Evolutionary conservation across 177 flowering plant genomes (phyloP).

Genomic region (Vitis hybrid): DNA sequence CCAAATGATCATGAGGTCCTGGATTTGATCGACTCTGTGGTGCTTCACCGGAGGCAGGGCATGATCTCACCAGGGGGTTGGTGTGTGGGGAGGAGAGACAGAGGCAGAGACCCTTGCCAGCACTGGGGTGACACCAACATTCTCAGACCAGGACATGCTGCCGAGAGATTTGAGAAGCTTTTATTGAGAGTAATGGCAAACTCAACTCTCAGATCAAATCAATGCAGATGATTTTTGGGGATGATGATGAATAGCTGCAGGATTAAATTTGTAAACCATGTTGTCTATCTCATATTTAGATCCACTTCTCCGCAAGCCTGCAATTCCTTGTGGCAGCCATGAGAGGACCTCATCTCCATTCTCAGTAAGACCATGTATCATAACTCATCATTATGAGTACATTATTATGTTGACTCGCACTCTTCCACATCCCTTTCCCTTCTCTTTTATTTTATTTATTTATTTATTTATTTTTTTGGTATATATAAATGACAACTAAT

Average conservation of each 20-base stretch:
- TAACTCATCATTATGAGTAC: too few relatives aligned
- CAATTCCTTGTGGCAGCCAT: background rate
- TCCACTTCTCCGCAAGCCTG: too few relatives aligned
- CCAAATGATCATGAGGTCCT: constrained; percentile 26
- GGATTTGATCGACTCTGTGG: constrained; percentile 30
- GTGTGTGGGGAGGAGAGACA: constrained; percentile 32
- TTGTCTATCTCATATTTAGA: too few relatives aligned
- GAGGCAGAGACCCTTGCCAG: constrained; percentile 12
- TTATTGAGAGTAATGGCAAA: constrained; percentile 18
- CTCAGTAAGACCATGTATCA: too few relatives aligned
- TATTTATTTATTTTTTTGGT: too few relatives aligned
- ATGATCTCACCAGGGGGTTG: constrained; percentile 42
- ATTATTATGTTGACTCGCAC: too few relatives aligned
- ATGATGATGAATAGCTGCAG: background rate
- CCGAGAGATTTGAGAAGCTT: constrained; percentile 28
- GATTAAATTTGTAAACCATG: too few relatives aligned
- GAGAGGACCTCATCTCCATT: too few relatives aligned
- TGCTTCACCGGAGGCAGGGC: constrained; percentile 24
- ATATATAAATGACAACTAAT: too few relatives aligned
- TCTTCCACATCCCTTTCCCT: too few relatives aligned
- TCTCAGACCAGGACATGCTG: constrained; percentile 28
- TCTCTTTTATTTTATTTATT: too few relatives aligned
- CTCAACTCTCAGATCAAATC: constrained; percentile 13
- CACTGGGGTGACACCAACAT: constrained; percentile 27
- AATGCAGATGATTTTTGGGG: constrained; percentile 1